Evolutionary conservation across 2,329 filamentous ascomycete genomes (phyloP).

Genomic region (Blastomyces percursus): DNA sequence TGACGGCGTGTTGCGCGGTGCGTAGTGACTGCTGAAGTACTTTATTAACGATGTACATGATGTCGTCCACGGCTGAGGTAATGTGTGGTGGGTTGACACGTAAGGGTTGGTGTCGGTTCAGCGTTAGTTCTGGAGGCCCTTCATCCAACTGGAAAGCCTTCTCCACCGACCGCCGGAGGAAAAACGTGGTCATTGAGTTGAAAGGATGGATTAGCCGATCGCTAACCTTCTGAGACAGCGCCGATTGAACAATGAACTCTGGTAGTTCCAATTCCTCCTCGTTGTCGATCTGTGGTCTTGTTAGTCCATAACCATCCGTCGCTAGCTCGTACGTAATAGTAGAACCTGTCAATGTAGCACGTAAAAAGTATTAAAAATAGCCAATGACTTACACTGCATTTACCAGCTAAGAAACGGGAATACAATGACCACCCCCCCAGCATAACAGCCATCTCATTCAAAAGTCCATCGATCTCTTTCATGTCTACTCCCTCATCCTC

Average conservation of each 20-base stretch:
- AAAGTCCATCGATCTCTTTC: conserved; percentile 81
- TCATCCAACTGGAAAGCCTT: conserved; percentile 97
- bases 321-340: conserved; percentile 15
- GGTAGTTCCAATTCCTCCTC: conserved; percentile 51
- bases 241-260: conserved; percentile 64
- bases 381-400: conserved; percentile 59
- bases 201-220: conserved; percentile 68
- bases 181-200: conserved; percentile 88
- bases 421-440: conserved; percentile 88
- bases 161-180: conserved; percentile 90
- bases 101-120: conserved; percentile 61
- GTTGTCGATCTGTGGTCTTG: conserved; percentile 5
- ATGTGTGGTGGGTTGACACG: conserved; percentile 78
- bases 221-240: conserved; percentile 66
- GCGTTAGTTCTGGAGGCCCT: conserved; percentile 58
- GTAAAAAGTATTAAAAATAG: conserved; percentile 4
- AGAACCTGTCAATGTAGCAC: conserved; percentile 6
- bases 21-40: conserved; percentile 77
- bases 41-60: conserved; percentile 98
- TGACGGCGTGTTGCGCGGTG: conserved; percentile 70
- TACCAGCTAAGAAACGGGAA: conserved; percentile 74
- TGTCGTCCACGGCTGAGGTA: conserved; percentile 89
- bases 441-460: conserved; percentile 87
- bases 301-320: conserved; percentile 12
- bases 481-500: conserved; percentile 94